phyloP scores from a whole-genome alignment of 345 rosid genomes.

The Rhodamnia rubescens region DNA sequence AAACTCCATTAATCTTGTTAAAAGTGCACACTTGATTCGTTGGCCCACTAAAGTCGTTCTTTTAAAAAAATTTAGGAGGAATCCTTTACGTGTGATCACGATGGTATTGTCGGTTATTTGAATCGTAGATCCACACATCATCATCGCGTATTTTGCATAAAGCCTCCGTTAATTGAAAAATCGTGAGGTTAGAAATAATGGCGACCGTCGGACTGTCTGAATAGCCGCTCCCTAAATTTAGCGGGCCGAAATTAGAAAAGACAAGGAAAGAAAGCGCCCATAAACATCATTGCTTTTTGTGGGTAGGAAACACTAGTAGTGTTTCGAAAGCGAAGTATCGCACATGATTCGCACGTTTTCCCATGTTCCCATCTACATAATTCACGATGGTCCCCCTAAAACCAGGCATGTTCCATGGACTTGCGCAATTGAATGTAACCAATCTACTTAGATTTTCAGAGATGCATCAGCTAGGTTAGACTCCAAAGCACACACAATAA shows the following conservation, averaged over 20 bases:
- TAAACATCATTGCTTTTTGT: not conserved
- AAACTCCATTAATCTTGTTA: not conserved
- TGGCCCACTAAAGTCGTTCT: no score
- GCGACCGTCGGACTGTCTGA: no score
- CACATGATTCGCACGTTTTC: not conserved
- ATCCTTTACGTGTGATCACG: no score
- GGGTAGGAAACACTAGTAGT: not conserved
- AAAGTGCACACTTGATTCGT: not conserved
- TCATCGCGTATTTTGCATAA: no score
- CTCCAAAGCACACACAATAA: no score
- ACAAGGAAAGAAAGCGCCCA: not conserved
- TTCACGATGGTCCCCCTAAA: not conserved
- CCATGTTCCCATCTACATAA: not conserved
- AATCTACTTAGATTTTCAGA: no score
- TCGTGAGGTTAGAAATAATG: no score
- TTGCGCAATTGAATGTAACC: not conserved
- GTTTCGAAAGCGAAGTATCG: not conserved
- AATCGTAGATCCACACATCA: no score
- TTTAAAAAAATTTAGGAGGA: no score
- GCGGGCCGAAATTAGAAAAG: not conserved
- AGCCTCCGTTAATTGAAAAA: no score
- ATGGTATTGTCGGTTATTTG: no score
- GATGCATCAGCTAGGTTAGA: no score
- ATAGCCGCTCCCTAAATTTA: not conserved
- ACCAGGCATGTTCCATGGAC: not conserved